Evolutionary conservation across 2,329 filamentous ascomycete species (phyloP).

Genomic region (Monilinia aucupariae): DNA sequence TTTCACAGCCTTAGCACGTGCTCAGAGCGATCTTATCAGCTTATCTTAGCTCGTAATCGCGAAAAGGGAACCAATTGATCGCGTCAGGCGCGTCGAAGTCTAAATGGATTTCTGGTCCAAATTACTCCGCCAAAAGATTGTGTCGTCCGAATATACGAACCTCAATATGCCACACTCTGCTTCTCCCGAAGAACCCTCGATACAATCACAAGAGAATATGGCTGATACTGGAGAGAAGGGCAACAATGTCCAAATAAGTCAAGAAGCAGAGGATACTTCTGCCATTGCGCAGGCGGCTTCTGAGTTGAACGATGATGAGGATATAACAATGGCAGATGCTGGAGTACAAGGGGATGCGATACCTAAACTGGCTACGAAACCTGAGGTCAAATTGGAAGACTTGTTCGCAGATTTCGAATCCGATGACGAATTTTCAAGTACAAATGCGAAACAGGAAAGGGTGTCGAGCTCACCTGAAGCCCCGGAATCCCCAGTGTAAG

Average conservation of each 20-base stretch:
- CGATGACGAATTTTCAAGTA: conserved; percentile 56
- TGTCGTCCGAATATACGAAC: not conserved
- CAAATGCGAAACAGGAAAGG: conserved; percentile 38
- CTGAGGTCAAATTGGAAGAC: conserved; percentile 49
- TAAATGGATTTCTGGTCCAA: conserved; percentile 15
- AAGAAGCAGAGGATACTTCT: conserved; percentile 8
- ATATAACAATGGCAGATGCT: conserved; percentile 30
- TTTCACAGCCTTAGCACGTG: no score
- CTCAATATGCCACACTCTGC: conserved; percentile 44
- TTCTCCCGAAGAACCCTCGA: conserved; percentile 31
- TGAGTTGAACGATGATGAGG: conserved; percentile 22
- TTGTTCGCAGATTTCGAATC: conserved; percentile 54
- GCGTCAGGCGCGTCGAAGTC: conserved; percentile 9
- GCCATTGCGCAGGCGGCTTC: conserved; percentile 17
- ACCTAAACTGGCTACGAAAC: conserved; percentile 19
- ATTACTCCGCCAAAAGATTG: not conserved
- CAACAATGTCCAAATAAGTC: conserved; percentile 24
- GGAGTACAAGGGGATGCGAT: conserved; percentile 15
- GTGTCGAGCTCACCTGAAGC: conserved; percentile 41
- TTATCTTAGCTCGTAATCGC: conserved; percentile 14
- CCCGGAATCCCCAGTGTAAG: conserved; percentile 44
- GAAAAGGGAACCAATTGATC: not conserved
- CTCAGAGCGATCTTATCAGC: not conserved
- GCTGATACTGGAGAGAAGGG: conserved; percentile 32
- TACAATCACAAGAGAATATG: conserved; percentile 37